These are phyloP conservation scores for Schwanniomyces sp. DNA, from an alignment of 805 yeast genomes.

Conservation along the genomic window DNA sequence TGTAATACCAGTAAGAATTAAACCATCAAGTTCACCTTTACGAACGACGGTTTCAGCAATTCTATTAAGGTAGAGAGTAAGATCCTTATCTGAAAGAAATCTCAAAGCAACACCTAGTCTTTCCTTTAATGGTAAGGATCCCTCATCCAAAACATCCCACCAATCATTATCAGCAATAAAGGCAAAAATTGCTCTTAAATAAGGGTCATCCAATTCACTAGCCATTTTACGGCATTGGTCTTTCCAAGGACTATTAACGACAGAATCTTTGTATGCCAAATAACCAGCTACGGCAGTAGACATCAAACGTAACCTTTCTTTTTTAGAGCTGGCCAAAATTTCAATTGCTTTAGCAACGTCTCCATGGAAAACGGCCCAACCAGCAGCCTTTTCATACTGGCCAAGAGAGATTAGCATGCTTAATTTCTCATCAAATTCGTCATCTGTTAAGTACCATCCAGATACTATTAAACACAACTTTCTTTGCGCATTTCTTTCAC, in stretches of 20 bases:
- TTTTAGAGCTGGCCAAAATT: slow-evolving; percentile 72
- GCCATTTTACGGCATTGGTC: slow-evolving; percentile 89
- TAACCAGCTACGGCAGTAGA: slow-evolving; percentile 95
- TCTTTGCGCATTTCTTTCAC: slow-evolving; percentile 62
- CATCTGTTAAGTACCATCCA: slow-evolving; percentile 84
- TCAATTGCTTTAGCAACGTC: slow-evolving; percentile 79
- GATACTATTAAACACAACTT: slow-evolving; percentile 77
- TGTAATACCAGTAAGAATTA: slow-evolving; percentile 89
- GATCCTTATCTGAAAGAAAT: slow-evolving; percentile 76
- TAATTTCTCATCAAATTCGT: slow-evolving; percentile 72
- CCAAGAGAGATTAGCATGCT: slow-evolving; percentile 55
- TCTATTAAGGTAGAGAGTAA: slow-evolving; percentile 67
- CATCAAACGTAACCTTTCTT: slow-evolving; percentile 70
- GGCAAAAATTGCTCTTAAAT: slow-evolving; percentile 88
- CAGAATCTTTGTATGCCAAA: slow-evolving; percentile 58
- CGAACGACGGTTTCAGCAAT: slow-evolving; percentile 69
- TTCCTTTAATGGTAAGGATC: slow-evolving; percentile 83
- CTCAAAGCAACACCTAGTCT: slow-evolving; percentile 88
- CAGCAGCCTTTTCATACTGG: slow-evolving; percentile 87
- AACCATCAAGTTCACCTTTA: slow-evolving; percentile 87
- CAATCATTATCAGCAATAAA: slow-evolving; percentile 92
- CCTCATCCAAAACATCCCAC: slow-evolving; percentile 93
- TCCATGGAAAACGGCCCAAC: slow-evolving; percentile 95
- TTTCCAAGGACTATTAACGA: slow-evolving; percentile 79
- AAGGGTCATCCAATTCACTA: slow-evolving; percentile 85